Base-by-base conservation (phyloP, 2,329 filamentous ascomycete genomes). In the Beauveria pseudobassiana region DNA sequence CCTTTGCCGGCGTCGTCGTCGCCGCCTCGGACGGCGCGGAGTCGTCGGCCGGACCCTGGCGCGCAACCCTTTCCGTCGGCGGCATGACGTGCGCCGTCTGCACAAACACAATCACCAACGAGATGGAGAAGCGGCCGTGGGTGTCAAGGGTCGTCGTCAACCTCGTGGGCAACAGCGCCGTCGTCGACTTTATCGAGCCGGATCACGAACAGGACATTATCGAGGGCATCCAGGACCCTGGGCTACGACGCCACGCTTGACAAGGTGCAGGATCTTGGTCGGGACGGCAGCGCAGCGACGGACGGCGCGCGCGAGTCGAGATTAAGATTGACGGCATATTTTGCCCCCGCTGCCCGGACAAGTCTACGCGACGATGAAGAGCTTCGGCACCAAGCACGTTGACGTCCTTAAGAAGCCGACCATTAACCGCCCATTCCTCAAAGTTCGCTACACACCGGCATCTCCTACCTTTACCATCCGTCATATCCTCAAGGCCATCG, bases 11-110 rank as follows among this genome's bases (percentile, higher is more conserved):
- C 26, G 49, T 59, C 5, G 48, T 48, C 18, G 49, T 59, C 12
- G 42, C 34, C 22, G 50, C 51, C 20, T 34, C 57, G 8, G 50
- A 59, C 28, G 28, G 16, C 9, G 42, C 30, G 5, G 14, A 22
- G 24, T 16, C 46, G 6, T 40, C 55, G 5, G n/a, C 30, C 22
- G 61, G 61, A 2, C 61, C 61, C 22, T 86, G 80, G 78, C 73
- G 78, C 45, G 82, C 78, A 2, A 80, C 76, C 0, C 65, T 86
- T n/a, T 83, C 86, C 22, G 80, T 92, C 46, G 84, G 81, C 30
- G 88, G 88, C 58, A 91, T 92, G 88, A 90, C 86, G 4, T 91
- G 89, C 70, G 84, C 85, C 16, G 81, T 87, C 14, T 92, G 89
- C 68, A 80, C 80, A 59, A 87, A 86, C 68, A 78, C 80, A 45